Evolutionary conservation across 164 flowering plant species (phyloP), one percentile per base, ranked within the genome.

Genomic region (Annona squamosa): DNA sequence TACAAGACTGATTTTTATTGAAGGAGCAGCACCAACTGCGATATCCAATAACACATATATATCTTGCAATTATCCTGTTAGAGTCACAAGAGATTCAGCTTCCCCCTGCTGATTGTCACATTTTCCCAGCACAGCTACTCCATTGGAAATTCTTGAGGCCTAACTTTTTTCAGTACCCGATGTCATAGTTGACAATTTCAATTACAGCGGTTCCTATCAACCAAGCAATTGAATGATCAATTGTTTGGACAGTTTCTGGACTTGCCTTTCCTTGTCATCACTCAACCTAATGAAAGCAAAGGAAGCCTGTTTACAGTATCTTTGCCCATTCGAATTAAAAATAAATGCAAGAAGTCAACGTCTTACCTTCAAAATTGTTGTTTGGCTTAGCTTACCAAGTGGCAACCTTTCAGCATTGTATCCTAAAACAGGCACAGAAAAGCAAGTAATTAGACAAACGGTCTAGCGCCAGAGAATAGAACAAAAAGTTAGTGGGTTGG

Each of bases 361-460:
- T 37, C 75, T 75, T 73, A 86, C 97, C 99, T 90, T 91, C 73
- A 85, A 79, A 80, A 94, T 92, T 73, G 97, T 94, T 67, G 94
- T 80, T 77, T 89, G 90, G 89, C 99, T 94, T 70, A 94, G 86
- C 81, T 92, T 94, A 17, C 99, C 99, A 76, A 94, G 91, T 4
- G 99, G 99, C 85, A 94, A 72, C 75, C 90, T 94, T 70, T 94
- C 91, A 77, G 97, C 99, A 83, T 92, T 89, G 79, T 94, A 94
- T 68, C 97, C 97, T 94, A 64, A 4, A 71, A 68, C n/a, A 47
- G 70, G n/a, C 61, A 47, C 9, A 44, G 19, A 68, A 52, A 52
- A 41, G 10, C 57, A 47, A 48, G 52, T 26, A 42, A 61, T 17
- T 71, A 66, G 63, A 73, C 67, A 16, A 6, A 10, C 12, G 44